Evolutionary conservation across 441 rosid species (phyloP), one percentile per base, ranked within the genome.

Genomic region (Erodium moschatum): DNA sequence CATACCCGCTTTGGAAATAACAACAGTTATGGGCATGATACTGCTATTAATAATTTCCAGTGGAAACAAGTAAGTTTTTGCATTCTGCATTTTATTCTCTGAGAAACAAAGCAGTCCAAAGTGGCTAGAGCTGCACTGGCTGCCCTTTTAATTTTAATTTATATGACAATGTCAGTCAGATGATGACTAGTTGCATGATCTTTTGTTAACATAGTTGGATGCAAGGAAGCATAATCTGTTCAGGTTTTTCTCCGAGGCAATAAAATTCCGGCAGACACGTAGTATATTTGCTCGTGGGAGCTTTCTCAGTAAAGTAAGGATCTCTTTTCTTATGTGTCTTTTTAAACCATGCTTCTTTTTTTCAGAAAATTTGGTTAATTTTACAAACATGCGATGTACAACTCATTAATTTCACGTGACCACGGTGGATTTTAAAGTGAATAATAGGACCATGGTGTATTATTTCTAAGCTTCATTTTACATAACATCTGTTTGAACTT

Each of bases 1-100:
- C 96, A 93, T 73, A 86, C 97, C 0, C 89, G 96, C 24, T 80
- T 82, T 78, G 98, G 98, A 73, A 94, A 91, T 65, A 94, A 94
- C 89, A 94, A 89, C 75, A 91, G 97, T 80, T 91, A 94, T 68
- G 98, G 97, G 65, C 97, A 91, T 76, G 96, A 91, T 79, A 81
- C 85, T 12, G 84, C 83, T 68, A 79, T 94, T 69, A 94, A 94
- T 80, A 83, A 91, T 83, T 89, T 94, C 74, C 93, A 83, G 77
- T 94, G 97, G 97, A 76, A 65, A 6, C 86, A 83, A 85, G 98
- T 82, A 76, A 74, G 78, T 65, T 72, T 42, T 69, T 33, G 12
- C 7, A 29, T 70, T 7, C 6, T 33, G 0, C 40, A 35, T 35
- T 2, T 35, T 35, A 5, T 35, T 3, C 9, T 35, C 6, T 35